phyloP scores from a whole-genome alignment of 2,329 filamentous ascomycete genomes.

The Arthrobotrys megalospora region DNA sequence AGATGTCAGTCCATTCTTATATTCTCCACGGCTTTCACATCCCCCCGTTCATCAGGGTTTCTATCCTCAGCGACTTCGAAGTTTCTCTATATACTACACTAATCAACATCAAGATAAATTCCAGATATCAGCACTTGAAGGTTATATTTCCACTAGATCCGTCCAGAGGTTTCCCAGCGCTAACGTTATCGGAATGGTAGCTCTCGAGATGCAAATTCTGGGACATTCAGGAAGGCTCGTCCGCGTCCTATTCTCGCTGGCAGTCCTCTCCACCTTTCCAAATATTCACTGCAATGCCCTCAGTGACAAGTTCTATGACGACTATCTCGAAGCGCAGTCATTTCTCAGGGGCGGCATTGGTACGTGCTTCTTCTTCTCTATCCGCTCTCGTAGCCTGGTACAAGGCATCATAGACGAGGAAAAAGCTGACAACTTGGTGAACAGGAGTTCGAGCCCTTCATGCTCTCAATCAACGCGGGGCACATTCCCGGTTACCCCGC shows the following conservation, averaged over 20 bases:
- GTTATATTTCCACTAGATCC: too few species aligned
- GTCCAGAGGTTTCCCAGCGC: too few species aligned
- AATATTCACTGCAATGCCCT: constrained; percentile 27
- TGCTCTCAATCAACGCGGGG: not conserved
- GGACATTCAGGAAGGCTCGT: not conserved
- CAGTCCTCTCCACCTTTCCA: not conserved
- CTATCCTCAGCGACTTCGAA: too few species aligned
- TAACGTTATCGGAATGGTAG: too few species aligned
- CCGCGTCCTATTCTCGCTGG: not conserved
- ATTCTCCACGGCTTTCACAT: not conserved
- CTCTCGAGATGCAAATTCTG: constrained; percentile 11
- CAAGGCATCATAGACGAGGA: not conserved
- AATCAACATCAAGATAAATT: too few species aligned
- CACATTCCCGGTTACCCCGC: not conserved
- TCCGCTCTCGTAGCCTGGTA: not conserved
- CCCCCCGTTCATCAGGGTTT: not conserved
- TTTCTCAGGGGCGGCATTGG: constrained; percentile 36
- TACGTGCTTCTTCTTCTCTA: constrained; percentile 8
- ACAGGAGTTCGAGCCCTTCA: not conserved
- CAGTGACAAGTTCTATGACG: constrained; percentile 48
- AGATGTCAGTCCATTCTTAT: not conserved
- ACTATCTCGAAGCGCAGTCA: constrained; percentile 43
- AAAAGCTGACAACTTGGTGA: not conserved
- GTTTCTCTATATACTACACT: too few species aligned
- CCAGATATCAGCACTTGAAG: too few species aligned